A percentile compares a stretch with the other conserved stretches of the same genome.
These are phyloP conservation scores for Phenoliferia sp. DNA, from an alignment of 1,284 basidiomycete genomes.

Conservation along the genomic window DNA sequence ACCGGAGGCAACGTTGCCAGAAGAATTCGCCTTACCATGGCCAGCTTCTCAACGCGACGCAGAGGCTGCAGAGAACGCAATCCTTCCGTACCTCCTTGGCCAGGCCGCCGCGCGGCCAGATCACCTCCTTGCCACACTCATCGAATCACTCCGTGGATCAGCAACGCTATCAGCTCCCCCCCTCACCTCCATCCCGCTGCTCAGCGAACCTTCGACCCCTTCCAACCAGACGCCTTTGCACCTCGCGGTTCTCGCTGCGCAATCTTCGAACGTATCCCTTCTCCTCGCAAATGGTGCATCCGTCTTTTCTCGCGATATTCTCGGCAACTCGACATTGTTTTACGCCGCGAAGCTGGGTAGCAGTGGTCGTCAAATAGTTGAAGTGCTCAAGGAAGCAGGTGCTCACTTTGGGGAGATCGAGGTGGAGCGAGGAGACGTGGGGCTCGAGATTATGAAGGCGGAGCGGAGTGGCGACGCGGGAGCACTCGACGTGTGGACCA, in stretches of 20 bases:
- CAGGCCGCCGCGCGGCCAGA: slow-evolving; percentile 29
- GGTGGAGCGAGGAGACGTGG: slow-evolving; percentile 53
- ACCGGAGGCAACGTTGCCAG: slow-evolving; percentile 14
- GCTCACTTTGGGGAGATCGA: slow-evolving; percentile 65
- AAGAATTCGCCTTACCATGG: slow-evolving; percentile 20
- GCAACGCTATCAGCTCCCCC: background rate
- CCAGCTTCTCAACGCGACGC: slow-evolving; percentile 27
- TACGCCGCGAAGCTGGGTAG: slow-evolving; percentile 45
- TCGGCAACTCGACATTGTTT: slow-evolving; percentile 68
- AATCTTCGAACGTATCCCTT: slow-evolving; percentile 52
- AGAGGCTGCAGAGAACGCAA: slow-evolving; percentile 23
- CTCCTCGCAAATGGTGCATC: slow-evolving; percentile 72
- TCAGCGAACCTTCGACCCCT: slow-evolving; percentile 29
- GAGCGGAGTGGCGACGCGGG: slow-evolving; percentile 7
- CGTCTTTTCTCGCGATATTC: slow-evolving; percentile 72
- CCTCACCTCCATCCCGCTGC: slow-evolving; percentile 20
- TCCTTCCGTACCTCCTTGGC: slow-evolving; percentile 33
- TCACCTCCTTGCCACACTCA: slow-evolving; percentile 20
- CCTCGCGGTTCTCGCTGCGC: slow-evolving; percentile 68
- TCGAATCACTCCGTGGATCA: slow-evolving; percentile 4
- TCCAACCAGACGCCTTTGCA: slow-evolving; percentile 69
- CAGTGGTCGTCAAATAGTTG: slow-evolving; percentile 47
- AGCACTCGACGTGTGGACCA: slow-evolving; percentile 7
- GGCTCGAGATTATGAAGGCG: slow-evolving; percentile 28
- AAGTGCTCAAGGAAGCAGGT: slow-evolving; percentile 65